Evolutionary conservation across 2,329 filamentous ascomycete species (phyloP), one percentile per base, ranked within the genome.

Genomic region (Rosellinia necatrix): DNA sequence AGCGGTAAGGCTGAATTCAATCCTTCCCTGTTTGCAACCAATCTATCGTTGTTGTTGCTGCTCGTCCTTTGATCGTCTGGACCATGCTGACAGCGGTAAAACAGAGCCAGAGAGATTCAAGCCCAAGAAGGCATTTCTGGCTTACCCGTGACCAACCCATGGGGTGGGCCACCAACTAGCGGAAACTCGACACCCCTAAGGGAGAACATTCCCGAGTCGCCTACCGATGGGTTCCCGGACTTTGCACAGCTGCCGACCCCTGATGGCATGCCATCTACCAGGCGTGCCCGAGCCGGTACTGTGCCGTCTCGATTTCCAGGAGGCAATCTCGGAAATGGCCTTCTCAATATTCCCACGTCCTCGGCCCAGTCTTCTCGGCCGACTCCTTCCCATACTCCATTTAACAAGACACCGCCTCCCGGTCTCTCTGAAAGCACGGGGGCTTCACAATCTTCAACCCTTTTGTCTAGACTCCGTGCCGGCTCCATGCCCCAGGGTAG

Each of bases 191-290:
- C 93, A 37, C 94, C 94, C 65, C 83, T 99, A 48, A 91, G 94
- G 69, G 94, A 97, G 78, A 97, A 93, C 64, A 97, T 99, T 59
- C 92, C 93, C 62, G 94, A 99, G 76, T 97, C 93, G 30, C 94
- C 94, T 27, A 94, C 90, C 64, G 93, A 97, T 77, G 93, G 90
- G 65, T 97, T 97, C 67, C 92, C 94, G 56, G 92, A 96, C 73
- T 91, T 96, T 71, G 83, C 89, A 62, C 85, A 87, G 66, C 81
- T 90, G 37, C 82, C 89, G 37, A 81, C 87, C 7, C 83, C 88
- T 62, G 83, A 87, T 62, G 81, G 79, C 55, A 71, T 88, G 58
- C 85, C 88, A 53, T 81, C 89, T 66, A 84, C 86, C 43, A 86
- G 94, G 63, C 87, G 94, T 71, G 89, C 91, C 65, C 86, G 94